A percentile compares a stretch with the other conserved stretches of the same genome.
phyloP scores from a whole-genome alignment of 352 stramenopile species.

The Pilasporangium apinafurcum region DNA sequence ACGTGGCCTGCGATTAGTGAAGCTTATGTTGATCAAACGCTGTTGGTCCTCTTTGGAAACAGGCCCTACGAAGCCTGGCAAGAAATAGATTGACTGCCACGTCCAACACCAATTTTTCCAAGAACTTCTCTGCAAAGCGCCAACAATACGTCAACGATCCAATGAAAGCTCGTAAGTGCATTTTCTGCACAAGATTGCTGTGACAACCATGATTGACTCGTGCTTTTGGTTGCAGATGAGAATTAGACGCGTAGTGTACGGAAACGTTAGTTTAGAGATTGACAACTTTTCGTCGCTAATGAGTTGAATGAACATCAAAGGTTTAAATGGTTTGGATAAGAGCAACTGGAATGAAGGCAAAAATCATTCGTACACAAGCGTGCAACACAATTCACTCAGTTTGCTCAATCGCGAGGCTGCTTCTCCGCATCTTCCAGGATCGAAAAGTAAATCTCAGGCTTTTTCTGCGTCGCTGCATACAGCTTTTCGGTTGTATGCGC shows the following conservation, averaged over 20 bases:
- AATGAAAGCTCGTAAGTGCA: slow-evolving; percentile 15
- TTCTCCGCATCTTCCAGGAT: slow-evolving; percentile 43
- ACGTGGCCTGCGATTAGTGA: slow-evolving; percentile 4
- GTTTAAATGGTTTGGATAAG: too few relatives aligned
- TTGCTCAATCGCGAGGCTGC: slow-evolving; percentile 4
- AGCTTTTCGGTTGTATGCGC: slow-evolving; percentile 42
- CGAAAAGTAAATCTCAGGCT: slow-evolving; percentile 61
- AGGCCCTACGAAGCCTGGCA: slow-evolving; percentile 65
- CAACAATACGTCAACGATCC: slow-evolving; percentile 50
- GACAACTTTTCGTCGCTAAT: too few relatives aligned
- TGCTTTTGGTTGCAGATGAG: too few relatives aligned
- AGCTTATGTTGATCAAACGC: not conserved
- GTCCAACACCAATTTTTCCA: slow-evolving; percentile 33
- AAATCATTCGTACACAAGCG: not conserved
- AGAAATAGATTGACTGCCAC: slow-evolving; percentile 66
- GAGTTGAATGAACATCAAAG: too few relatives aligned
- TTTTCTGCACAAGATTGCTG: too few relatives aligned
- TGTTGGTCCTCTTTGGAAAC: not conserved
- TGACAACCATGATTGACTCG: too few relatives aligned
- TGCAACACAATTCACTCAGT: not conserved
- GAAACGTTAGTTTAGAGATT: too few relatives aligned
- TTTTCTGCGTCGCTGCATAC: slow-evolving; percentile 29
- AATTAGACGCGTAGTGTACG: too few relatives aligned
- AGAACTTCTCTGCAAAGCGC: slow-evolving; percentile 35
- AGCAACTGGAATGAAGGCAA: not conserved